A percentile compares a stretch with the other conserved stretches of the same genome.
These are phyloP conservation scores for Heteromeles arbutifolia DNA, from an alignment of 306 rosid genomes.

Conservation along the genomic window DNA sequence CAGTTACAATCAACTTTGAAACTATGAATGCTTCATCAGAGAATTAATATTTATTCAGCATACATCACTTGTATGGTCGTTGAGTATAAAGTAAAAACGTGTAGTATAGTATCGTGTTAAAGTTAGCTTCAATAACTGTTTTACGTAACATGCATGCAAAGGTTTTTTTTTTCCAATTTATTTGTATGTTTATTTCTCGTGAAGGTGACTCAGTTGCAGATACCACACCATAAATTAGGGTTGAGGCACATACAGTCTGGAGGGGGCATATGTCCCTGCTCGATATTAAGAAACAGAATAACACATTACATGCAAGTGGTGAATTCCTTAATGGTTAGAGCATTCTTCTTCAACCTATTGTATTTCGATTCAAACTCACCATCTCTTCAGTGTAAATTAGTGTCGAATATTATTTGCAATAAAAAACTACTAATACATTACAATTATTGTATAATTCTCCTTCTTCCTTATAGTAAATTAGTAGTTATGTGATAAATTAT, in stretches of 20 bases:
- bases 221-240: too few relatives aligned
- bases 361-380: not conserved
- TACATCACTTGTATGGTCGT: too few relatives aligned
- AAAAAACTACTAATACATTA: not conserved
- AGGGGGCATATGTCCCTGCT: too few relatives aligned
- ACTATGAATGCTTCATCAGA: not conserved
- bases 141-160: not conserved
- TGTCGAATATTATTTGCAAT: not conserved
- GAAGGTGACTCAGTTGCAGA: too few relatives aligned
- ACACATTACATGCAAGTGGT: not conserved
- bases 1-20: not conserved
- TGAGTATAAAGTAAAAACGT: not conserved
- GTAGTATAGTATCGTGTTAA: too few relatives aligned
- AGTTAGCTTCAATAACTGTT: not conserved
- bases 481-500: not conserved
- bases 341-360: too few relatives aligned
- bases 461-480: too few relatives aligned
- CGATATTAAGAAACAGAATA: too few relatives aligned
- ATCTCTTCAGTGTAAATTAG: too few relatives aligned
- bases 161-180: not conserved
- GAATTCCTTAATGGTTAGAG: not conserved
- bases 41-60: not conserved
- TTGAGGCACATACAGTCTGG: too few relatives aligned
- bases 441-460: not conserved
- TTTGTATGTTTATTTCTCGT: too few relatives aligned